These are phyloP conservation scores for Acer yangbiense DNA, from an alignment of 345 rosid genomes.

Conservation along the genomic window DNA sequence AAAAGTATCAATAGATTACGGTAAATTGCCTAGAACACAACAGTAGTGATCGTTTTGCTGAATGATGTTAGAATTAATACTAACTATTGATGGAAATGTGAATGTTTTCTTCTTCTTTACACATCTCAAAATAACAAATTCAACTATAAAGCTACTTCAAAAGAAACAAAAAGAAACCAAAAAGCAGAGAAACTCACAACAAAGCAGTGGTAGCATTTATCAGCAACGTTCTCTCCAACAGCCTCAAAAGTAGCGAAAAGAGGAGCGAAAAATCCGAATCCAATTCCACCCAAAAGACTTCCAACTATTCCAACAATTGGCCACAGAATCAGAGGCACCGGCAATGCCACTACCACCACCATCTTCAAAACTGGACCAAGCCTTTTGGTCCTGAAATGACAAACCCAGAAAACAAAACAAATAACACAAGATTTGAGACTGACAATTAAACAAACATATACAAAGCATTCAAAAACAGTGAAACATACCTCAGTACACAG, in stretches of 20 bases:
- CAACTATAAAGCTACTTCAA: neutral
- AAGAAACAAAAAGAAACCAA: neutral
- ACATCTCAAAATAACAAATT: neutral
- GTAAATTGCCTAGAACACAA: neutral
- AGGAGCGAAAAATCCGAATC: slow-evolving; percentile 76
- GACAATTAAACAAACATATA: neutral
- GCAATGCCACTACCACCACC: slow-evolving; percentile 51
- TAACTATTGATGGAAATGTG: neutral
- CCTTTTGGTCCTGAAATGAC: slow-evolving; percentile 59
- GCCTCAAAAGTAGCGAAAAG: slow-evolving; percentile 81
- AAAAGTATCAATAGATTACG: neutral
- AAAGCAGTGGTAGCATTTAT: slow-evolving; percentile 75
- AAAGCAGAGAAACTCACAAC: slow-evolving; percentile 39
- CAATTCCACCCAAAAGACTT: slow-evolving; percentile 74
- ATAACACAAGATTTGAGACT: neutral
- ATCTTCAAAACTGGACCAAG: slow-evolving; percentile 72
- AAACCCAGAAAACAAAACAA: slow-evolving; percentile 1
- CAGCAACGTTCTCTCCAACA: slow-evolving; percentile 56
- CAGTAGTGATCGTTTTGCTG: too few species aligned
- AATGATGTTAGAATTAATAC: neutral
- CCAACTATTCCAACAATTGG: slow-evolving; percentile 62
- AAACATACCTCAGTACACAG: slow-evolving; percentile 64
- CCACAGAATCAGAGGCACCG: slow-evolving; percentile 73
- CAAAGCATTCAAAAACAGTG: neutral
- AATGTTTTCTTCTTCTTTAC: neutral